A percentile compares a stretch with the other conserved stretches of the same genome.
These are phyloP conservation scores for Sanghuangporus sanghuang DNA, from an alignment of 1,284 basidiomycete genomes.

Conservation along the genomic window DNA sequence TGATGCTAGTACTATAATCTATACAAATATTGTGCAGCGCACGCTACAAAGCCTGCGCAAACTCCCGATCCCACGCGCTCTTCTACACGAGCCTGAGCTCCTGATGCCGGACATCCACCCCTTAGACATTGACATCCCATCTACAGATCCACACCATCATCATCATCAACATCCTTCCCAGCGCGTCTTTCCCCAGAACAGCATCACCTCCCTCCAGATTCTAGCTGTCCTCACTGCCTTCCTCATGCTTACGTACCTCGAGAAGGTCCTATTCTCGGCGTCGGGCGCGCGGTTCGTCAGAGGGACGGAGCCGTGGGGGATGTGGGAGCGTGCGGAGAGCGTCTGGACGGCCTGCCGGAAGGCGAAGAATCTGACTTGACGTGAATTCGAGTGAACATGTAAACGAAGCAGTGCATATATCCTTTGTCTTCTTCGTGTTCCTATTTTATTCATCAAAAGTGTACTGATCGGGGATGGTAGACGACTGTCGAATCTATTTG, in stretches of 20 bases:
- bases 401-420: too few species aligned
- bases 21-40: background rate
- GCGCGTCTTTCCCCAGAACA: background rate
- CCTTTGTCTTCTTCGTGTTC: too few species aligned
- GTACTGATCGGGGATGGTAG: too few species aligned
- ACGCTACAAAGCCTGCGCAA: background rate
- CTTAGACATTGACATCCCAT: background rate
- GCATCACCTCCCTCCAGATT: background rate
- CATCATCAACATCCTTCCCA: constrained; percentile 22
- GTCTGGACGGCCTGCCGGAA: background rate
- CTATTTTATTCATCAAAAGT: too few species aligned
- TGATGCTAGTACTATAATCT: background rate
- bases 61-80: background rate
- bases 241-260: constrained; percentile 30
- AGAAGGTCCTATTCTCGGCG: constrained; percentile 33
- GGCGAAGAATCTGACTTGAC: background rate
- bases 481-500: too few species aligned
- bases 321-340: constrained; percentile 32
- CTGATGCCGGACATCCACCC: background rate
- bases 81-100: background rate
- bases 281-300: constrained; percentile 36
- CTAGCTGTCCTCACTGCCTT: constrained; percentile 22
- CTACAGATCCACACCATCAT: constrained; percentile 1
- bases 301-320: constrained; percentile 46
- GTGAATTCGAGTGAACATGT: too few species aligned